Conservation (phyloP, 768 basidiomycete genomes). For the Trametopsis cervina region DNA sequence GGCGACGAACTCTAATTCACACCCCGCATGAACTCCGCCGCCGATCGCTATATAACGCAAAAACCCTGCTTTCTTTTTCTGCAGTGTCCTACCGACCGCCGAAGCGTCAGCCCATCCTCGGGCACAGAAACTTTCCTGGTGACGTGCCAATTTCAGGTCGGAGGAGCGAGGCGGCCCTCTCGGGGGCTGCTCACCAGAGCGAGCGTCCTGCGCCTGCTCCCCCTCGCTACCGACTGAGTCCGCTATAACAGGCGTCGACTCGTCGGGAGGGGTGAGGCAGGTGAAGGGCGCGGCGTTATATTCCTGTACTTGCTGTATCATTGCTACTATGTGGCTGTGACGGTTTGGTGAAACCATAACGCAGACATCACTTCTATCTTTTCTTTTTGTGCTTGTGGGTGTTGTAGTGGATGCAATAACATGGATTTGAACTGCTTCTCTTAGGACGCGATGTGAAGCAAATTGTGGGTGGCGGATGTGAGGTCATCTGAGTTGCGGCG, state of each 20-base stretch:
- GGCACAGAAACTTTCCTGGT: slow-evolving; percentile 47
- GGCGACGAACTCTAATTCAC: slow-evolving; percentile 11
- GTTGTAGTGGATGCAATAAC: slow-evolving; percentile 1
- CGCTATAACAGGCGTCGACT: slow-evolving; percentile 49
- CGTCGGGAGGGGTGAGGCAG: slow-evolving; percentile 40
- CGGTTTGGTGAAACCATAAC: slow-evolving; percentile 81
- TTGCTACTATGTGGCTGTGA: slow-evolving; percentile 75
- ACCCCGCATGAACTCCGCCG: slow-evolving; percentile 12
- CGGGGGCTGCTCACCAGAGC: slow-evolving; percentile 43
- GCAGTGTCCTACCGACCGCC: slow-evolving; percentile 64
- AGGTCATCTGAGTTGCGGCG: too few relatives aligned
- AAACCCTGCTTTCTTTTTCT: slow-evolving; percentile 24
- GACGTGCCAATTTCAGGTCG: slow-evolving; percentile 67
- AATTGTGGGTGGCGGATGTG: too few relatives aligned
- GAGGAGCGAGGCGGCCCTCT: slow-evolving; percentile 62
- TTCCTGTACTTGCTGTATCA: slow-evolving; percentile 74
- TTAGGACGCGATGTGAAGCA: not conserved
- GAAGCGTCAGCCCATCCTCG: slow-evolving; percentile 49
- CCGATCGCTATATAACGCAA: slow-evolving; percentile 20
- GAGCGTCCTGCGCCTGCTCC: slow-evolving; percentile 32
- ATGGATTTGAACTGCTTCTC: not conserved
- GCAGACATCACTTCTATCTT: slow-evolving; percentile 39
- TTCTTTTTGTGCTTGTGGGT: not conserved
- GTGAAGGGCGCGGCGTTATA: slow-evolving; percentile 58
- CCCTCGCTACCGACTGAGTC: slow-evolving; percentile 37